Conservation (phyloP, 768 basidiomycete genomes). For the Sarcomyxa edulis region DNA sequence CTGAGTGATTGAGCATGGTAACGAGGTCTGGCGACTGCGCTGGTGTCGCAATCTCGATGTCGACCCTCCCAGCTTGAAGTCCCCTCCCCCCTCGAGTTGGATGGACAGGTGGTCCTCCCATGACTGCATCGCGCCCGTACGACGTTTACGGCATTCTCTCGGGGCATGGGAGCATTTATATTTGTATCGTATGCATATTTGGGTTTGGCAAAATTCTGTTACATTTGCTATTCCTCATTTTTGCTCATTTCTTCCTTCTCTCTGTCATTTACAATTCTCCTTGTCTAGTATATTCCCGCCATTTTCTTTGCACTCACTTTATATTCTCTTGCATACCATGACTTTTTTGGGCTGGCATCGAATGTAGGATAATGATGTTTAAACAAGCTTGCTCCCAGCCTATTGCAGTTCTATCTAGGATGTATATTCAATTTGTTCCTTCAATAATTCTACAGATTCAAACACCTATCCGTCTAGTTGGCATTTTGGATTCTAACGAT, state of each 20-base stretch:
- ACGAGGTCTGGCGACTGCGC: background rate
- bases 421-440: too few species aligned
- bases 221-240: slow-evolving; percentile 4
- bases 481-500: too few species aligned
- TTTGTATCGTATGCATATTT: background rate
- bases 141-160: slow-evolving; percentile 1
- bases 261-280: slow-evolving; percentile 10
- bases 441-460: too few species aligned
- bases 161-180: background rate
- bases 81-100: background rate
- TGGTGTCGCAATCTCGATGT: background rate
- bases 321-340: slow-evolving; percentile 17
- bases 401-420: too few species aligned
- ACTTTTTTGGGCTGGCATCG: slow-evolving; percentile 9
- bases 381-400: slow-evolving; percentile 3
- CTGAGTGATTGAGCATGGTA: too few species aligned
- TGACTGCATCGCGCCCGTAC: background rate
- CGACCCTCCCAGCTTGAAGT: background rate
- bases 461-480: too few species aligned
- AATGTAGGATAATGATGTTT: slow-evolving; percentile 13
- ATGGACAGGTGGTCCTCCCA: background rate
- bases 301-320: slow-evolving; percentile 17
- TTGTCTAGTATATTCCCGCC: slow-evolving; percentile 12
- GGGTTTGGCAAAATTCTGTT: slow-evolving; percentile 4
- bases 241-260: slow-evolving; percentile 2